Evolutionary conservation across 2,329 filamentous ascomycete species (phyloP).

Genomic region (Ophiostoma novo-ulmi): DNA sequence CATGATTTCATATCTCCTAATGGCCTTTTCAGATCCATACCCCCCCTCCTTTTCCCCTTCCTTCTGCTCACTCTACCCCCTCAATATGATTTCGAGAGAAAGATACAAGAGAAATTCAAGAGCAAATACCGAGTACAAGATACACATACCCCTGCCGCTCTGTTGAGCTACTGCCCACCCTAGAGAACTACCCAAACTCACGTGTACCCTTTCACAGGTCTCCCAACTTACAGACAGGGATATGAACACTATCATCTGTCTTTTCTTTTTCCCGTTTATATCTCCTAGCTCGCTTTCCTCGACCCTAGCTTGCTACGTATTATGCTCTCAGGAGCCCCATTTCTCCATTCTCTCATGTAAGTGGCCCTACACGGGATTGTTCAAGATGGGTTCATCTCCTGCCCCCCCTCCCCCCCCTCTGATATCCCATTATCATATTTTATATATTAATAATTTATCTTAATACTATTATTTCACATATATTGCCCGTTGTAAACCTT

Average conservation of each 20-base stretch:
- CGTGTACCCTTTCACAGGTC: neutral
- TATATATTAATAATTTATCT: no score
- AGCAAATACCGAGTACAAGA: neutral
- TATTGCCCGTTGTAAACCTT: neutral
- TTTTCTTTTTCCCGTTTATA: neutral
- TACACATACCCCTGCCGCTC: neutral
- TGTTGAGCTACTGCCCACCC: neutral
- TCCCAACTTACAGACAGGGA: neutral
- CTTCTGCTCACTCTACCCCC: no score
- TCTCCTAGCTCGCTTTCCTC: neutral
- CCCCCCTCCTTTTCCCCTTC: no score
- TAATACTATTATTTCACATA: neutral
- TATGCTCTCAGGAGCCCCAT: neutral
- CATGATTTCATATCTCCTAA: neutral
- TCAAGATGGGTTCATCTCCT: conserved; percentile 5
- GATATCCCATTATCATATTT: no score
- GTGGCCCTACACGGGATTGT: neutral
- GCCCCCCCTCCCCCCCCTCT: neutral
- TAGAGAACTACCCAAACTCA: neutral
- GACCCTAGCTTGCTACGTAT: neutral
- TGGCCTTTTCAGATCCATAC: no score
- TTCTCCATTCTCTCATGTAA: conserved; percentile 1
- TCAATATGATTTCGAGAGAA: neutral
- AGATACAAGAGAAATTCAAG: neutral
- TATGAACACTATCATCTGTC: neutral